A percentile compares a stretch with the other conserved stretches of the same genome.
These are phyloP conservation scores for Nakaseomyces glabratus DNA, from an alignment of 1,139 yeast species.

Conservation along the genomic window DNA sequence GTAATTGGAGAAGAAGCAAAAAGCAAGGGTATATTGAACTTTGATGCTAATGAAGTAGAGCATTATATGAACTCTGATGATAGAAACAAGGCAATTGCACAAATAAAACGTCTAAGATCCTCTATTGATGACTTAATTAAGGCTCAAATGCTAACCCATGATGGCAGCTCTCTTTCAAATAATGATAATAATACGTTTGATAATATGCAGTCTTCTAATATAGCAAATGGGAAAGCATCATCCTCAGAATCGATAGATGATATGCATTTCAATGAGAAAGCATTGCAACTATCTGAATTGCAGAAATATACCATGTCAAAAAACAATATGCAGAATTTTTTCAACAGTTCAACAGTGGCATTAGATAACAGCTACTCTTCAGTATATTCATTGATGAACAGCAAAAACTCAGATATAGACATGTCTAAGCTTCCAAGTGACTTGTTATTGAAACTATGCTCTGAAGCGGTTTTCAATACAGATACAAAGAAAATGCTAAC, in stretches of 20 bases:
- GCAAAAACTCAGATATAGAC: slow-evolving; percentile 56
- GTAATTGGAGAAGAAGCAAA: slow-evolving; percentile 30
- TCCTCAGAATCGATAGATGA: slow-evolving; percentile 3
- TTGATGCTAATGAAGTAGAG: slow-evolving; percentile 19
- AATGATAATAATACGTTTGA: slow-evolving; percentile 1
- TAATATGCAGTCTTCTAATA: not conserved
- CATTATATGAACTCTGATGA: slow-evolving; percentile 23
- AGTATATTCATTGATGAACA: slow-evolving; percentile 54
- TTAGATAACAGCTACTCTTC: slow-evolving; percentile 35
- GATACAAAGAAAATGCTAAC: slow-evolving; percentile 48
- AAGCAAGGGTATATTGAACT: slow-evolving; percentile 29
- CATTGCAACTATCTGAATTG: slow-evolving; percentile 11
- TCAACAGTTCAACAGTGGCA: slow-evolving; percentile 34
- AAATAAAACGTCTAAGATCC: slow-evolving; percentile 2
- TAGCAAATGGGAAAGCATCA: not conserved
- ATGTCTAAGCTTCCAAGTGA: slow-evolving; percentile 58
- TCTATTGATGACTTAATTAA: slow-evolving; percentile 1
- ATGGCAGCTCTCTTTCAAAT: not conserved
- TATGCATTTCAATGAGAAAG: slow-evolving; percentile 1
- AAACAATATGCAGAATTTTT: slow-evolving; percentile 20
- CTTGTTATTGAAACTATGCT: slow-evolving; percentile 54
- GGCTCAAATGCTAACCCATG: slow-evolving; percentile 4
- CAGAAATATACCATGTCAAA: slow-evolving; percentile 27
- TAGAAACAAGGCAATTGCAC: slow-evolving; percentile 17
- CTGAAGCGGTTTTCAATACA: slow-evolving; percentile 52